Percentiles rank a stretch among this genome's conserved stretches.
These are phyloP conservation scores for Astrephomene gubernaculifera DNA, from an alignment of 139 green algal genomes.

Conservation along the genomic window DNA sequence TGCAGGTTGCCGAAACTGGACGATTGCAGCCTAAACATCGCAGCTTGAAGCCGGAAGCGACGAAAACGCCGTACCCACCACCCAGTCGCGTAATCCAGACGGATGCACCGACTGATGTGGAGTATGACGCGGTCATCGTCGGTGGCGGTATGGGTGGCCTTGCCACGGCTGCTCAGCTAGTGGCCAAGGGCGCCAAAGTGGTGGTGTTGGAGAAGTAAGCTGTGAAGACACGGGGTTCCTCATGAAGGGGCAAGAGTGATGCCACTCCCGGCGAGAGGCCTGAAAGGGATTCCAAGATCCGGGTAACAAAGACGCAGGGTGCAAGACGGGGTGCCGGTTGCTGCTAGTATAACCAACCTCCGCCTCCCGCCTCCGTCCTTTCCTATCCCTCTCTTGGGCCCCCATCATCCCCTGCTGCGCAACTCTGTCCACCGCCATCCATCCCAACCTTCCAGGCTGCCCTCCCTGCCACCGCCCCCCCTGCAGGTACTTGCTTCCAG, in stretches of 20 bases:
- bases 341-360: no score
- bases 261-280: no score
- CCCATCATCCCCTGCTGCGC: background rate
- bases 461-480: background rate
- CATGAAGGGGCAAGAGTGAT: no score
- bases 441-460: background rate
- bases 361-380: no score
- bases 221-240: no score
- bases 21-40: background rate
- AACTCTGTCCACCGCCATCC: background rate
- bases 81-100: slow-evolving; percentile 31
- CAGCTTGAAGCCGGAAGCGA: slow-evolving; percentile 9
- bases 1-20: no score
- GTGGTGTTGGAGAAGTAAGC: slow-evolving; percentile 87
- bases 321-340: no score
- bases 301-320: no score
- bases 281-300: no score
- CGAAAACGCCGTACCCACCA: slow-evolving; percentile 35
- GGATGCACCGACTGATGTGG: slow-evolving; percentile 60
- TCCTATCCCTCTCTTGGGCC: no score
- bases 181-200: slow-evolving; percentile 82
- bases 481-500: slow-evolving; percentile 91
- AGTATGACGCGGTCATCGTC: slow-evolving; percentile 94
- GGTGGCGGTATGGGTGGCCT: slow-evolving; percentile 94
- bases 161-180: slow-evolving; percentile 87